Evolutionary conservation across 805 yeast genomes (phyloP).

Genomic region (Sungouiella thailandica): DNA sequence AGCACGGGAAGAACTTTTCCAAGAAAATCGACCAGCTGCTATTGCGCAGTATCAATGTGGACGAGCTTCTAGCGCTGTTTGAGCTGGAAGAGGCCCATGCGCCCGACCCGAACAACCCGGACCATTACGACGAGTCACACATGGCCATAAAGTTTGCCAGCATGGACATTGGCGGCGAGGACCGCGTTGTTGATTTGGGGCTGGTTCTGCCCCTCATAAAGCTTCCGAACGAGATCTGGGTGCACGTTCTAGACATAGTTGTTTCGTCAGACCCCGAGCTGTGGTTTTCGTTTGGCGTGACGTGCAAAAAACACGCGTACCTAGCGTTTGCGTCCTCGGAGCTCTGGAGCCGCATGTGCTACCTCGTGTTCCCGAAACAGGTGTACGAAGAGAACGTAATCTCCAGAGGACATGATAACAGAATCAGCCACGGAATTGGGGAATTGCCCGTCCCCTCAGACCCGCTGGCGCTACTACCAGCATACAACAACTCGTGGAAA

Average conservation of each 20-base stretch:
- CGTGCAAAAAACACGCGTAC: slow-evolving; percentile 53
- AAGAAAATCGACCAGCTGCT: slow-evolving; percentile 30
- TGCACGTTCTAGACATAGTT: slow-evolving; percentile 44
- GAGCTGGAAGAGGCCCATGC: slow-evolving; percentile 24
- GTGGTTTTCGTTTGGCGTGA: slow-evolving; percentile 58
- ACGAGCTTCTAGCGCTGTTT: slow-evolving; percentile 33
- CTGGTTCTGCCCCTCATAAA: slow-evolving; percentile 35
- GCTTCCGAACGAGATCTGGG: slow-evolving; percentile 55
- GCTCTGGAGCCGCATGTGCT: slow-evolving; percentile 48
- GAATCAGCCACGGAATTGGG: no score
- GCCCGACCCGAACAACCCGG: slow-evolving; percentile 19
- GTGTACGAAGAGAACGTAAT: slow-evolving; percentile 44
- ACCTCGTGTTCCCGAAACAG: slow-evolving; percentile 50
- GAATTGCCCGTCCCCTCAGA: slow-evolving; percentile 30
- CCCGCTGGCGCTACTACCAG: slow-evolving; percentile 24
- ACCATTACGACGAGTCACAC: slow-evolving; percentile 14
- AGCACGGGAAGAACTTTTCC: slow-evolving; percentile 25
- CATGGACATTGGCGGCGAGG: slow-evolving; percentile 19
- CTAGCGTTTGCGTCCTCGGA: slow-evolving; percentile 50
- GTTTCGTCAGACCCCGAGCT: slow-evolving; percentile 49
- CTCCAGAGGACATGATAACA: no score
- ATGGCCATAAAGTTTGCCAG: slow-evolving; percentile 24
- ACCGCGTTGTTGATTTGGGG: slow-evolving; percentile 8
- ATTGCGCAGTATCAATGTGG: slow-evolving; percentile 40
- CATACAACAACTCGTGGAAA: slow-evolving; percentile 35